Base-by-base conservation (phyloP, 129 eudicot genomes). In the Tanacetum coccineum region DNA sequence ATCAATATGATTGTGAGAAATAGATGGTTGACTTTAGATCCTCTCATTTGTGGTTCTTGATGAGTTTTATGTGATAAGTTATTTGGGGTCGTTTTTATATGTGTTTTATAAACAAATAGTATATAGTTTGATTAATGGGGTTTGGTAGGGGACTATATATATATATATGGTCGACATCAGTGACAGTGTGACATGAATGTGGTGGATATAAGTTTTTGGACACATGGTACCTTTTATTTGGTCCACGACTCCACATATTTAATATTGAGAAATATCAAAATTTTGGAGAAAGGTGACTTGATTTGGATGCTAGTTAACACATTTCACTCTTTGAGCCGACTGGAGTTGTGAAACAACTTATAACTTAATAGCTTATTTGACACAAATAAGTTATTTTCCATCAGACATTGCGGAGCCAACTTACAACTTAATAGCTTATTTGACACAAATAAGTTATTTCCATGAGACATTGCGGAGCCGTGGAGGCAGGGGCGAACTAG, bases 131-230 rank as follows among this genome's bases (percentile, higher is more conserved):
- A 26, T 47, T 65, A 55, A 60, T 2, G 57, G 74, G 70, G 80
- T 76, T 76, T 51, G 80, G 80, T 76, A 61, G 65, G 64, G 28
- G 11, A 60, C 3, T 75, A 61, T 75, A 36, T 58, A 36, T 75
- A 61, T 75, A 36, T 58, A 36, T 66, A 49, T 36, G 66, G 59
- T 39, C 18, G 20, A 67, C 25, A 50, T 42, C 59, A 3, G 50
- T 45, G 65, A 18, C 50, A 3, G 48, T 36, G 40, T 56, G 66
- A 19, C 50, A 54, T 55, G 10, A 47, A 19, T 57, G 50, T 50
- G 53, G 69, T 21, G 13, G 56, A 50, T 49, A 59, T 15, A 11
- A 59, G 15, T 59, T 20, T 62, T 6, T 67, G 57, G 62, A 75
- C 65, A 68, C 64, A 10, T 75, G 70, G 61, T 59, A 36, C 30